Evolutionary conservation across 2,329 filamentous ascomycete species (phyloP).

Genomic region (Madurella mycetomatis): DNA sequence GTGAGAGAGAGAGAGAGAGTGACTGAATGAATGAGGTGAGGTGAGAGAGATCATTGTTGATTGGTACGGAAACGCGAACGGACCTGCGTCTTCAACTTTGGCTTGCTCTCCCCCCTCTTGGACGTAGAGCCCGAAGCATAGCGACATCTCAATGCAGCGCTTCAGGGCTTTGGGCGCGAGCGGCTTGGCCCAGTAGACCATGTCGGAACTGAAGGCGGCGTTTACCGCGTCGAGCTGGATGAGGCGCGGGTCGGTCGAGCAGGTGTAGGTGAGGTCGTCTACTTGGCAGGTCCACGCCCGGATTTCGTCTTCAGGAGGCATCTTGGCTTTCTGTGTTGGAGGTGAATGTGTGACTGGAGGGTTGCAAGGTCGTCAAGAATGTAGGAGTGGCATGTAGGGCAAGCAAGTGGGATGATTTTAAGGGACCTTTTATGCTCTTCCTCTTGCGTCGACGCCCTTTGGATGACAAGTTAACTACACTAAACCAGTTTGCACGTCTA

Average conservation of each 20-base stretch:
- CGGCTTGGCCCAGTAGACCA: conserved; percentile 57
- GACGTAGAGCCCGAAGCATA: conserved; percentile 58
- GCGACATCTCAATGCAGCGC: conserved; percentile 52
- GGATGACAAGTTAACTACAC: too few species aligned
- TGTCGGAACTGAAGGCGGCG: conserved; percentile 50
- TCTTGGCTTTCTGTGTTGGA: neutral
- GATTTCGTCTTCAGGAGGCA: neutral
- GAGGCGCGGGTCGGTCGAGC: conserved; percentile 56
- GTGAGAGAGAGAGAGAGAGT: too few species aligned
- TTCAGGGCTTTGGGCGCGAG: conserved; percentile 45
- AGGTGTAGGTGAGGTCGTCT: conserved; percentile 45
- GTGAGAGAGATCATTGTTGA: neutral
- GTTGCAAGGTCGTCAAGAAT: too few species aligned
- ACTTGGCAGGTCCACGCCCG: conserved; percentile 26
- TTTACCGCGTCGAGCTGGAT: conserved; percentile 53
- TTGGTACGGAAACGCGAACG: neutral
- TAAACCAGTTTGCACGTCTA: neutral
- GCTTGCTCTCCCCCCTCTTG: neutral
- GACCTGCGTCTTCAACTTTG: neutral
- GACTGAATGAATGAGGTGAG: too few species aligned
- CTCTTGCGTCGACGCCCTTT: too few species aligned
- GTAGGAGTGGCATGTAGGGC: too few species aligned
- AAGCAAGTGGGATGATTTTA: too few species aligned
- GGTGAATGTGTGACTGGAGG: too few species aligned
- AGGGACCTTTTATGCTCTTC: too few species aligned